Percentiles rank a stretch among this genome's conserved stretches.
These are phyloP conservation scores for Basidiobolus meristosporus DNA, from an alignment of 371 early-diverging fungal species.

Conservation along the genomic window DNA sequence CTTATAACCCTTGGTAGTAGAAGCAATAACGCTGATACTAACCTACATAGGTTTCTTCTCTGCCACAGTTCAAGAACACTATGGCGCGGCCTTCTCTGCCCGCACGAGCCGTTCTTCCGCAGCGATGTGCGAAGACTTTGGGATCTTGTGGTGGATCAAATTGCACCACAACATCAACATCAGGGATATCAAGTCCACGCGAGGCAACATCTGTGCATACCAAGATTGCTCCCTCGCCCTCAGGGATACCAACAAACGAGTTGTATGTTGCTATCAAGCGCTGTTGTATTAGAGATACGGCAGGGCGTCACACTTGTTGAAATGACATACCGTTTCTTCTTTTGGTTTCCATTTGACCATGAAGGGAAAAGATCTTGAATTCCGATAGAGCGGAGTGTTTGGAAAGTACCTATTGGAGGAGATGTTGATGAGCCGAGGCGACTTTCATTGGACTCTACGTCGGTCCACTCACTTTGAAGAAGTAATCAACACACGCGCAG, in stretches of 20 bases:
- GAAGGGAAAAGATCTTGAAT: conserved; percentile 55
- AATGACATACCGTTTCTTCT: conserved; percentile 26
- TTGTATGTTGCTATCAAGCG: conserved; percentile 22
- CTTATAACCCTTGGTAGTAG: background rate
- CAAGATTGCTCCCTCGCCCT: conserved; percentile 48
- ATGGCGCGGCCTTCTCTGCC: conserved; percentile 79
- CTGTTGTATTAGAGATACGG: background rate
- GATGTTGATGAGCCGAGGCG: background rate
- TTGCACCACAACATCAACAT: conserved; percentile 92
- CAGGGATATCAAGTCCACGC: conserved; percentile 94
- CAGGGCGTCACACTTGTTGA: background rate
- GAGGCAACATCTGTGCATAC: conserved; percentile 97
- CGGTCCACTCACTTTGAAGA: conserved; percentile 33
- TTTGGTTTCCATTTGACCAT: conserved; percentile 87
- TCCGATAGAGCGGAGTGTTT: conserved; percentile 17
- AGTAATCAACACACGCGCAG: conserved; percentile 89
- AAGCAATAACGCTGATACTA: conserved; percentile 1
- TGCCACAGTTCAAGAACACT: conserved; percentile 49
- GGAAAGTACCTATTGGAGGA: conserved; percentile 12
- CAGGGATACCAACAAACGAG: conserved; percentile 29
- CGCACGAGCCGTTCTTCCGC: conserved; percentile 91
- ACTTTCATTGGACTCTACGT: background rate
- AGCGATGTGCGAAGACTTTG: conserved; percentile 92
- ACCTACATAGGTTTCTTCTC: conserved; percentile 81
- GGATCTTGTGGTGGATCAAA: conserved; percentile 93